Evolutionary conservation across 306 rosid genomes (phyloP).

Genomic region (Fagus sylvatica): DNA sequence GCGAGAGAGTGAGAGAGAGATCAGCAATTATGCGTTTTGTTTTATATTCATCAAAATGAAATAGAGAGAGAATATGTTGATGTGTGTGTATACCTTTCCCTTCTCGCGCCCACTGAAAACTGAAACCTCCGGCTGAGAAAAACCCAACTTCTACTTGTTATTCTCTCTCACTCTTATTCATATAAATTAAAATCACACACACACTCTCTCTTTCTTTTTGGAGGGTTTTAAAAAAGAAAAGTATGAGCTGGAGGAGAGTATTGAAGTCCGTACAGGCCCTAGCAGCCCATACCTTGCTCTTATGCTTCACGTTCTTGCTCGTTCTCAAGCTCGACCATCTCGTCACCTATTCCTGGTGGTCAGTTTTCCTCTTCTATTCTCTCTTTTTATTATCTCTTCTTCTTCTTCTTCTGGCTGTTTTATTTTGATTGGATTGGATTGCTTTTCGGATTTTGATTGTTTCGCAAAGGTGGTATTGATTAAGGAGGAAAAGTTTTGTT

Average conservation of each 20-base stretch:
- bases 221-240: neutral
- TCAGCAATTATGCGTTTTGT: constrained; percentile 4
- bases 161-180: neutral
- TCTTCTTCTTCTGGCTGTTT: constrained; percentile 4
- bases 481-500: neutral
- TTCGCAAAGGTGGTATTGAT: constrained; percentile 9
- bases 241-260: constrained; percentile 91
- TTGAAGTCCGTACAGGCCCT: constrained; percentile 86
- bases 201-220: neutral
- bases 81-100: neutral
- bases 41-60: neutral
- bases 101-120: neutral
- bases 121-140: neutral
- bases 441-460: neutral
- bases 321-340: constrained; percentile 87
- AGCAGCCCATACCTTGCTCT: constrained; percentile 73
- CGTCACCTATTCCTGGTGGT: constrained; percentile 89
- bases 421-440: constrained; percentile 8
- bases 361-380: constrained; percentile 31
- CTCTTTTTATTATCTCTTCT: neutral
- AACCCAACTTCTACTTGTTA: neutral
- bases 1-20: neutral
- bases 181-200: too few relatives aligned
- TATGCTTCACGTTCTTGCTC: constrained; percentile 81
- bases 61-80: neutral